phyloP scores from a whole-genome alignment of 164 flowering plant species.

The Litsea cubeba region DNA sequence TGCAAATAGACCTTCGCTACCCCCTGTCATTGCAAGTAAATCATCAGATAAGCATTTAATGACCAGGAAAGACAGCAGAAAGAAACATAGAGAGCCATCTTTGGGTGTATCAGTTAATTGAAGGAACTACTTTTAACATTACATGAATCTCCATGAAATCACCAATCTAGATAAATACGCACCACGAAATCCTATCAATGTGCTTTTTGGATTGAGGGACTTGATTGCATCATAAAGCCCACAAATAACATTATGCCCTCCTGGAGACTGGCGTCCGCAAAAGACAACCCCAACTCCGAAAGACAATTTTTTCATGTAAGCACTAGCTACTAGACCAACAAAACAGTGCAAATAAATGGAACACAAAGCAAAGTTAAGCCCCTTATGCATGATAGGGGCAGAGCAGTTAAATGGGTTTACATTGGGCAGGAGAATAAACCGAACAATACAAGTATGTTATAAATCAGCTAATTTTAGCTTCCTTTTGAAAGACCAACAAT shows the following conservation, averaged over 20 bases:
- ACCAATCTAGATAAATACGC: not conserved
- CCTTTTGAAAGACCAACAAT: too few relatives aligned
- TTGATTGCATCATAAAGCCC: constrained; percentile 25
- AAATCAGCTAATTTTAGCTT: too few relatives aligned
- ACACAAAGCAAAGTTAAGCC: too few relatives aligned
- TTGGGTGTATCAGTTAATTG: not conserved
- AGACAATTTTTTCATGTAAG: not conserved
- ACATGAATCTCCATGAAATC: too few relatives aligned
- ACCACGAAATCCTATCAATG: constrained; percentile 23
- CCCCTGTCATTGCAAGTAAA: constrained; percentile 12
- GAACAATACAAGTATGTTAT: too few relatives aligned
- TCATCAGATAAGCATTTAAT: not conserved
- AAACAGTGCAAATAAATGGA: too few relatives aligned
- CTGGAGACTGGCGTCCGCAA: constrained; percentile 28
- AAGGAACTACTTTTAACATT: too few relatives aligned
- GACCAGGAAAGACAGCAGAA: not conserved
- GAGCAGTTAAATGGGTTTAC: too few relatives aligned
- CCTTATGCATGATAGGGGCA: too few relatives aligned
- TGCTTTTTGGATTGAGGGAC: constrained; percentile 17
- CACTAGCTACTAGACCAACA: too few relatives aligned
- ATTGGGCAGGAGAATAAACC: too few relatives aligned
- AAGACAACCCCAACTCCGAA: constrained; percentile 23
- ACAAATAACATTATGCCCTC: constrained; percentile 27
- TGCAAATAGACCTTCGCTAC: constrained; percentile 28
- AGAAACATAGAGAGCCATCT: not conserved